Conservation (phyloP, 23 red algal species). For the Gracilaria caudata region DNA sequence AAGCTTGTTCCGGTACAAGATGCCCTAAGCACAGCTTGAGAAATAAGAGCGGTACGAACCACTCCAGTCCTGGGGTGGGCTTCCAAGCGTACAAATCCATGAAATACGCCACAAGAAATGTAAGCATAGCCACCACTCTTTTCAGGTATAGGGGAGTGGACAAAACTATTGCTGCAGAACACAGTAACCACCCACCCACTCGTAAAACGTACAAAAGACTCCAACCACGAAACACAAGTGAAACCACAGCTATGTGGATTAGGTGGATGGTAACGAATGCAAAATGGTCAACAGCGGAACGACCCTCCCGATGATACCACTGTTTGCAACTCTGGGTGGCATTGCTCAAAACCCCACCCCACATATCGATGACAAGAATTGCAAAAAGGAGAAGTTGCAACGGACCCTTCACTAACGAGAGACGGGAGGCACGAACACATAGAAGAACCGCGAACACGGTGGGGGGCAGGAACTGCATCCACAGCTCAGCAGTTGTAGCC, state of each 20-base stretch:
- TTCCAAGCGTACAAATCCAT: constrained; percentile 6
- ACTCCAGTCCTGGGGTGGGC: not conserved
- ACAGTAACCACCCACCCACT: not conserved
- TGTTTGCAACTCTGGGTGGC: constrained; percentile 1
- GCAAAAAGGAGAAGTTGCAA: not conserved
- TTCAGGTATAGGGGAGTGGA: not conserved
- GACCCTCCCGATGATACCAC: constrained; percentile 25
- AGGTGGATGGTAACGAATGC: not conserved
- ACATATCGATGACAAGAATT: constrained; percentile 2
- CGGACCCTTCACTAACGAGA: not conserved
- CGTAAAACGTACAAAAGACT: not conserved
- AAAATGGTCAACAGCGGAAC: not conserved
- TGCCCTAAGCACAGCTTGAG: not conserved
- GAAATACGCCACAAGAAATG: not conserved
- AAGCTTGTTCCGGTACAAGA: constrained; percentile 10
- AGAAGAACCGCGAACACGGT: not conserved
- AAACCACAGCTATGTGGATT: not conserved
- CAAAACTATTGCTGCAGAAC: not conserved
- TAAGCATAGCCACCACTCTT: not conserved
- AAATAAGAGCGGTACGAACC: constrained; percentile 12
- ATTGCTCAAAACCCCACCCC: constrained; percentile 17
- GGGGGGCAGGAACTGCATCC: constrained; percentile 1
- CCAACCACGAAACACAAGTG: not conserved
- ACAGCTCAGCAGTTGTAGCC: not conserved
- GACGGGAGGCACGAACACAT: not conserved